Percentiles rank a stretch among this genome's conserved stretches.
Evolutionary conservation across 208 protist genomes (phyloP).

Genomic region (Acanthamoeba castellanii): DNA sequence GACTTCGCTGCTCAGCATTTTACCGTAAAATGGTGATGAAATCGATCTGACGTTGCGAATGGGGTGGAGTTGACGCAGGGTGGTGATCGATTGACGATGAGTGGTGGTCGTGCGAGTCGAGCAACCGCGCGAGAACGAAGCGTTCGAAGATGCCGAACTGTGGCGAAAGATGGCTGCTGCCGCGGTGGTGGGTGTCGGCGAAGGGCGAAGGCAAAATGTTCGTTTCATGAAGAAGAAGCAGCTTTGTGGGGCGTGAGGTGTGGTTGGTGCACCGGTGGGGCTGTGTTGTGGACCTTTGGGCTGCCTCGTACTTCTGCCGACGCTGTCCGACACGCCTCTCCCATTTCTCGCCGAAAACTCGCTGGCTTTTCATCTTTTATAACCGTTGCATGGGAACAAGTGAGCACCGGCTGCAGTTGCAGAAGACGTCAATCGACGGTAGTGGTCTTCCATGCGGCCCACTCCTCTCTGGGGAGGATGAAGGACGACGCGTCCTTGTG

Average conservation of each 20-base stretch:
- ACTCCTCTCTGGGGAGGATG: not conserved
- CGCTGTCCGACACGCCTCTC: too few species aligned
- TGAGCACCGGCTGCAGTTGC: too few species aligned
- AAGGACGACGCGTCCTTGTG: constrained; percentile 36
- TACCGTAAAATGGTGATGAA: not conserved
- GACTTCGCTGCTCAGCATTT: not conserved
- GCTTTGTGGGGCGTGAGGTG: too few species aligned
- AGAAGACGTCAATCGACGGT: too few species aligned
- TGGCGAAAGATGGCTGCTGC: not conserved
- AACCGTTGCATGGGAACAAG: too few species aligned
- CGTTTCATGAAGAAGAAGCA: not conserved
- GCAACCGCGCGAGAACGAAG: not conserved
- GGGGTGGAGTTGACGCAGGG: not conserved
- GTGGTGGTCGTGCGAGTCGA: not conserved
- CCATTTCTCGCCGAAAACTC: too few species aligned
- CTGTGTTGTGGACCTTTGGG: too few species aligned
- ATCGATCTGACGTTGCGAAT: not conserved
- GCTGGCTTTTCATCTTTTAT: too few species aligned
- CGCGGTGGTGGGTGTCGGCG: too few species aligned
- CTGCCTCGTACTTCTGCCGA: too few species aligned
- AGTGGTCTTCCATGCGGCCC: not conserved
- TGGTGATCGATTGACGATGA: not conserved
- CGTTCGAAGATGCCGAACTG: not conserved
- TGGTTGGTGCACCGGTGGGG: too few species aligned
- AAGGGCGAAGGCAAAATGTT: not conserved